Conservation (phyloP, 1,284 basidiomycete species). For the Phellinidium pouzarii region DNA sequence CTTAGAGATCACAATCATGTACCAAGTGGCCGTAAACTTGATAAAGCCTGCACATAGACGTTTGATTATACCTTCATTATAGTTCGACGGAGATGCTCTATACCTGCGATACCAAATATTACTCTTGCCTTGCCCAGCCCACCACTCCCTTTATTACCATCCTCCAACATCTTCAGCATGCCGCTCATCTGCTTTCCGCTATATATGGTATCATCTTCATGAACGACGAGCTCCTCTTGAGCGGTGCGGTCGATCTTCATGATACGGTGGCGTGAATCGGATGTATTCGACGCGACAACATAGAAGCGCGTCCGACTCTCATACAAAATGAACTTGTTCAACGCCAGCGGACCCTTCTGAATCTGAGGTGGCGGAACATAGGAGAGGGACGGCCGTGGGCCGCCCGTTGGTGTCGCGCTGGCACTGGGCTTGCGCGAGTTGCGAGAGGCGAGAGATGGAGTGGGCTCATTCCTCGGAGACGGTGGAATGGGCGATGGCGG, state of each 20-base stretch:
- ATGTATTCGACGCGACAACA: constrained; percentile 81
- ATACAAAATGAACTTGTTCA: constrained; percentile 89
- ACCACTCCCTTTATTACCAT: constrained; percentile 85
- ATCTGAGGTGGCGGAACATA: constrained; percentile 19
- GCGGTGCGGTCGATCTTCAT: constrained; percentile 88
- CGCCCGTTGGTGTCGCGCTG: background rate
- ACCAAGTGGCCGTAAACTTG: constrained; percentile 87
- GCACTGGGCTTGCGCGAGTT: constrained; percentile 18
- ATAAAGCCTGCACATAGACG: constrained; percentile 64
- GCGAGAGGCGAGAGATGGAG: constrained; percentile 18
- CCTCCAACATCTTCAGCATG: constrained; percentile 90
- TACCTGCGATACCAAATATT: constrained; percentile 76
- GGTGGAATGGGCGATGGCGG: constrained; percentile 12
- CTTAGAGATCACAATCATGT: constrained; percentile 86
- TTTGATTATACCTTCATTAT: background rate
- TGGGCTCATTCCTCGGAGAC: constrained; percentile 17
- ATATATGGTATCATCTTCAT: constrained; percentile 86
- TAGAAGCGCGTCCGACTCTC: constrained; percentile 86
- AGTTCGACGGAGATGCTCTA: constrained; percentile 23
- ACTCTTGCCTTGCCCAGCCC: constrained; percentile 79
- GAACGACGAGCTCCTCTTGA: constrained; percentile 64
- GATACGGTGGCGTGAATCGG: constrained; percentile 80
- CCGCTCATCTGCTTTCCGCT: constrained; percentile 83
- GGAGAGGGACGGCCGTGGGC: constrained; percentile 17
- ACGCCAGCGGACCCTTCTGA: constrained; percentile 32